Evolutionary conservation across 768 basidiomycete species (phyloP).

Genomic region (Suillus plorans): DNA sequence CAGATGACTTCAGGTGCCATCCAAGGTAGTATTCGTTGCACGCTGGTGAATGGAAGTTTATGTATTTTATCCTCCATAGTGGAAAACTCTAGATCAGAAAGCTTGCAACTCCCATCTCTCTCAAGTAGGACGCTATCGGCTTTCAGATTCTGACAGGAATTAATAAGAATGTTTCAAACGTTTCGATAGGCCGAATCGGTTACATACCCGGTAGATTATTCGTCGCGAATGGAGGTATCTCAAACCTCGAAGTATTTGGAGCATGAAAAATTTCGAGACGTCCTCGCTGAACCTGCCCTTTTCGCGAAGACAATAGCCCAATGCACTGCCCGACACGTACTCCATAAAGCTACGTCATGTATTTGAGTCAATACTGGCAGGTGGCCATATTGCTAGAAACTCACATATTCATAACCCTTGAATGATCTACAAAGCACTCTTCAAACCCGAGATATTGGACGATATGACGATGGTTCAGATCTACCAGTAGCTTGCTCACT

Average conservation of each 20-base stretch:
- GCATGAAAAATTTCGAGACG: constrained; percentile 89
- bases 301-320: constrained; percentile 85
- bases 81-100: constrained; percentile 97
- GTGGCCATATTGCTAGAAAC: constrained; percentile 29
- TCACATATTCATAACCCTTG: constrained; percentile 87
- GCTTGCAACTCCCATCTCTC: constrained; percentile 89
- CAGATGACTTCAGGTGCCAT: constrained; percentile 97
- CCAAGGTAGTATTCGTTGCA: constrained; percentile 99
- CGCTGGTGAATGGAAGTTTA: constrained; percentile 79
- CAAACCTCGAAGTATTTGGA: constrained; percentile 87
- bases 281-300: constrained; percentile 92
- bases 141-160: constrained; percentile 75
- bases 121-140: constrained; percentile 99
- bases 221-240: constrained; percentile 90
- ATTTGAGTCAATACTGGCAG: constrained; percentile 3
- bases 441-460: constrained; percentile 97
- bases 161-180: constrained; percentile 6
- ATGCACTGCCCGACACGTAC: constrained; percentile 96
- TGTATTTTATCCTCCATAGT: constrained; percentile 89
- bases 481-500: constrained; percentile 95
- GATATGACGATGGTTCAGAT: constrained; percentile 95
- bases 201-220: constrained; percentile 84
- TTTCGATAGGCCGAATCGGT: neutral
- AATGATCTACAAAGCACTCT: constrained; percentile 61
- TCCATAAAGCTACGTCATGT: constrained; percentile 78